Conservation (phyloP, 164 flowering plant genomes). For the Aristolochia fimbriata region DNA sequence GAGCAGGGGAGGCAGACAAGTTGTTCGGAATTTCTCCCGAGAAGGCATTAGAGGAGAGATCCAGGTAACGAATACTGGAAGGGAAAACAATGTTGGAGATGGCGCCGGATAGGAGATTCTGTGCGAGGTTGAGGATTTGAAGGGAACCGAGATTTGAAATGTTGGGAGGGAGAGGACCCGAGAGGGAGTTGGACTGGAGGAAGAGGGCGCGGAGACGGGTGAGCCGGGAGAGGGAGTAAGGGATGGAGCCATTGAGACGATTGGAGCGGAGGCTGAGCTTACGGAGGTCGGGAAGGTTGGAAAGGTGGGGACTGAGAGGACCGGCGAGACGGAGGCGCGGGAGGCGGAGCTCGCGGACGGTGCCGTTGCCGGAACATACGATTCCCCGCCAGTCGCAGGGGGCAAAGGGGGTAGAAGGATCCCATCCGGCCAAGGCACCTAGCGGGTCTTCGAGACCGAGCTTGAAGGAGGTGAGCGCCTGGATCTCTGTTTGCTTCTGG, state of each 20-base stretch:
- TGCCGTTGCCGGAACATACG: slow-evolving; percentile 26
- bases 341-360: slow-evolving; percentile 68
- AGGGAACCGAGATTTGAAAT: slow-evolving; percentile 24
- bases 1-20: slow-evolving; percentile 23
- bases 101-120: slow-evolving; percentile 32
- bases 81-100: slow-evolving; percentile 21
- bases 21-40: slow-evolving; percentile 49
- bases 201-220: slow-evolving; percentile 29
- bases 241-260: slow-evolving; percentile 31
- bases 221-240: slow-evolving; percentile 28
- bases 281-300: slow-evolving; percentile 38
- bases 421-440: slow-evolving; percentile 64
- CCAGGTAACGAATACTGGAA: slow-evolving; percentile 26
- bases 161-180: slow-evolving; percentile 34
- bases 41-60: slow-evolving; percentile 50
- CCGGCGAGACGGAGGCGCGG: slow-evolving; percentile 67
- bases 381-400: slow-evolving; percentile 97
- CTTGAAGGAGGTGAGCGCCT: slow-evolving; percentile 49
- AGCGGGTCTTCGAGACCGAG: slow-evolving; percentile 58
- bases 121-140: slow-evolving; percentile 32
- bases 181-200: slow-evolving; percentile 38
- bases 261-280: slow-evolving; percentile 66
- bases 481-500: slow-evolving; percentile 23
- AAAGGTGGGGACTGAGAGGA: slow-evolving; percentile 25
- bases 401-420: slow-evolving; percentile 48